Base-by-base conservation (phyloP, 225 moss, liverwort and hornwort species). In the Climacium dendroides region DNA sequence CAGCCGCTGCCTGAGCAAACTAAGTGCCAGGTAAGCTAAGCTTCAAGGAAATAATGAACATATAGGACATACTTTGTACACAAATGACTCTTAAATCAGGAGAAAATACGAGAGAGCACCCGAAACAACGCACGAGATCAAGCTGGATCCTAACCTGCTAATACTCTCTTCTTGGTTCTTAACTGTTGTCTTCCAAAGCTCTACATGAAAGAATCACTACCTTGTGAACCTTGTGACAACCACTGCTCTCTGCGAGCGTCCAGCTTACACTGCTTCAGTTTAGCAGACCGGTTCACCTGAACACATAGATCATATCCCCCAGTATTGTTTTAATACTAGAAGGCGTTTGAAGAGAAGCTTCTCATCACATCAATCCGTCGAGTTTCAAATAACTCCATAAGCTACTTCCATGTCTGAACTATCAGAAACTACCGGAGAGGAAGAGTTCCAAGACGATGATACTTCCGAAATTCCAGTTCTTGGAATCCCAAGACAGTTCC, bases 241-340 rank as follows among this genome's bases (percentile, higher is more conserved):
- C 96, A 96, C 92, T 96, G 96, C 83, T 94, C 96, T 47, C 95
- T 95, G 78, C 95, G 93, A 71, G 92, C 95, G 74, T 94, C 95
- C 83, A 94, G 92, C 93, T 96, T 96, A 88, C 90, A 90, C 92
- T 96, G 96, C 91, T 96, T 96, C 88, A 96, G 87, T 90, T 96
- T 95, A 58, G 96, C 94, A 61, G 87, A 92, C 88, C 94, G 89
- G 82, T 94, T 94, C 87, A 88, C 94, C 95, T 89, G 92, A 59
- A 86, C 83, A 89, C 86, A 83, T 59, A 65, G 59, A 86, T 77
- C 82, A 89, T 82, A 66, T 83, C 83, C 78, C 80, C 66, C 82
- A 86, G 70, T 82, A 86, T 34, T 64, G 43, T 57, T 65, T 74
- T 25, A 64, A 85, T 59, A 81, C 80, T 78, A 66, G 58, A 69